A percentile compares a stretch with the other conserved stretches of the same genome.
Conservation (phyloP, 495 filamentous ascomycete species). For the Penicillium atrosanguineum region DNA sequence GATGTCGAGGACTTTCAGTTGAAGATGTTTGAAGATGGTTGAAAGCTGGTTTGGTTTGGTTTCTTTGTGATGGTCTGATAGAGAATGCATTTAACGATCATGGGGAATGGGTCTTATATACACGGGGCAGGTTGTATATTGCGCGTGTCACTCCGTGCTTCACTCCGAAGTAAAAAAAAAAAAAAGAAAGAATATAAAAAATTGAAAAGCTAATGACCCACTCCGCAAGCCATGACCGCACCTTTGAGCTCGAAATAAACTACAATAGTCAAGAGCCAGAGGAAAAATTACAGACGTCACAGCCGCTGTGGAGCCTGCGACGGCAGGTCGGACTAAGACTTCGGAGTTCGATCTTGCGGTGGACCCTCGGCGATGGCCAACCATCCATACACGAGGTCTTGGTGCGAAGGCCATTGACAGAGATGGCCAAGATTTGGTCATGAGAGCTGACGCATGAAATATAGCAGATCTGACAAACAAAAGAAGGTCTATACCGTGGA, state of each 20-base stretch:
- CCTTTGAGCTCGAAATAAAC: conserved; percentile 10
- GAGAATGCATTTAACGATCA: background rate
- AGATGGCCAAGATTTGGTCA: background rate
- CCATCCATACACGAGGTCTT: background rate
- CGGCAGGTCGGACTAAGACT: conserved; percentile 5
- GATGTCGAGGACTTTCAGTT: background rate
- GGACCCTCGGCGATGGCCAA: background rate
- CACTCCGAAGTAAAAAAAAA: conserved; percentile 14
- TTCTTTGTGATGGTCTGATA: background rate
- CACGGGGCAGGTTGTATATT: background rate
- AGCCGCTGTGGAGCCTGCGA: conserved; percentile 3
- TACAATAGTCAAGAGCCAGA: background rate
- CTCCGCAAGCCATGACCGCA: conserved; percentile 5
- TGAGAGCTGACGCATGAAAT: background rate
- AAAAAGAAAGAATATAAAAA: conserved; percentile 3
- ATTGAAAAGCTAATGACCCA: conserved; percentile 13
- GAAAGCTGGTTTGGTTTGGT: background rate
- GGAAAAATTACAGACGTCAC: conserved; percentile 17
- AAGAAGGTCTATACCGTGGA: background rate
- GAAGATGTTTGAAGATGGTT: background rate
- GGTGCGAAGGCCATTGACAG: conserved; percentile 1
- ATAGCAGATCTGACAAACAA: background rate
- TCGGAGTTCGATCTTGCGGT: conserved; percentile 1
- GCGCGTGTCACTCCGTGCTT: conserved; percentile 10
- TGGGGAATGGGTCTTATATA: conserved; percentile 13